Conservation (phyloP, 805 yeast species). For the Metschnikowia cerradonensis region DNA sequence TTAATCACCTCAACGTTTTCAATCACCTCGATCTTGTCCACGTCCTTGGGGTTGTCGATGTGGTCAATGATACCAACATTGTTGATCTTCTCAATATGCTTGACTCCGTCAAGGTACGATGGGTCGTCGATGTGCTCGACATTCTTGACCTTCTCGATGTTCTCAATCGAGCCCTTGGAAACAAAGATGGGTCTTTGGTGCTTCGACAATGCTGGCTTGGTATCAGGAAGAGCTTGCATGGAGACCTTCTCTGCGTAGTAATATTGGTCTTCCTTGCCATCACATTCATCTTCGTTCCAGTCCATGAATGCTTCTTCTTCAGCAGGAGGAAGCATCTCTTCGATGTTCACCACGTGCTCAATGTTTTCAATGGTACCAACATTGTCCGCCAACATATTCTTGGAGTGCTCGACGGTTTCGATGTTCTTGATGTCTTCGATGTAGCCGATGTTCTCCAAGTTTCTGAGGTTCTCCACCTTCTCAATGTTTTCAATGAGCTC, state of each 20-base stretch:
- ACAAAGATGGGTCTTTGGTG: conserved; percentile 1
- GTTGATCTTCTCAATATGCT: conserved; percentile 1
- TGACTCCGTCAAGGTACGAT: background rate
- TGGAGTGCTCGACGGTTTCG: conserved; percentile 1
- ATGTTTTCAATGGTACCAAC: conserved; percentile 2
- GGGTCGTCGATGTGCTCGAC: background rate
- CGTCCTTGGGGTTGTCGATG: background rate
- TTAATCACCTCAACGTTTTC: background rate
- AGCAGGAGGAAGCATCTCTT: background rate
- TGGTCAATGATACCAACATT: background rate
- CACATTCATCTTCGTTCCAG: background rate
- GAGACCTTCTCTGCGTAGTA: background rate
- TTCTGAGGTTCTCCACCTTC: background rate
- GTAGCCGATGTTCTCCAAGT: conserved; percentile 1
- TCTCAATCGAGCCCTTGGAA: background rate
- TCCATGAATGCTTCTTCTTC: background rate
- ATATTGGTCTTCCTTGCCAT: background rate
- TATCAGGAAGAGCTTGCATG: background rate
- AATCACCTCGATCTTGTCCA: background rate
- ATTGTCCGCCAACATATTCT: conserved; percentile 1
- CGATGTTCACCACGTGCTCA: background rate
- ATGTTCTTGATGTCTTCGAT: conserved; percentile 5
- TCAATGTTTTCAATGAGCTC: conserved; percentile 2
- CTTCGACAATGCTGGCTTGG: background rate
- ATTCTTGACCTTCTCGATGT: conserved; percentile 2